phyloP scores from a whole-genome alignment of 305 asterid genomes.

The Fraxinus sp. region DNA sequence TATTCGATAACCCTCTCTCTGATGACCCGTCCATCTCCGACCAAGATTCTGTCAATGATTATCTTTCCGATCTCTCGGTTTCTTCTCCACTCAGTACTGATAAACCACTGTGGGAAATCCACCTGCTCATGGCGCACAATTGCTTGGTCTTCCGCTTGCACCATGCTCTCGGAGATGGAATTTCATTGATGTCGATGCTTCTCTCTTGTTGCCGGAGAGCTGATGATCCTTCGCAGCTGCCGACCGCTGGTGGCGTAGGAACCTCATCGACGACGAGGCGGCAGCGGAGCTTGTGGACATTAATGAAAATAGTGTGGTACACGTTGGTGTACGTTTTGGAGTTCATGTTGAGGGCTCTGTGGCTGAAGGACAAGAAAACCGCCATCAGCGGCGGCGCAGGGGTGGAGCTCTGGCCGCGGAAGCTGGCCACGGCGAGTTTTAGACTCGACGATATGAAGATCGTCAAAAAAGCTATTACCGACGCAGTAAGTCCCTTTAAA shows the following conservation, averaged over 20 bases:
- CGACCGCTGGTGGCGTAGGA: constrained; percentile 43
- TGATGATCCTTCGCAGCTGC: constrained; percentile 45
- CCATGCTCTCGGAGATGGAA: constrained; percentile 94
- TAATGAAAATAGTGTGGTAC: constrained; percentile 48
- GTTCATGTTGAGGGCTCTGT: constrained; percentile 43
- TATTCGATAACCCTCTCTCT: constrained; percentile 33
- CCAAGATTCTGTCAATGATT: constrained; percentile 65
- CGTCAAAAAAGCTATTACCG: constrained; percentile 51
- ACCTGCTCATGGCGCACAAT: constrained; percentile 57
- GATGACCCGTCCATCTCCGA: constrained; percentile 36
- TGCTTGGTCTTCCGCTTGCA: constrained; percentile 61
- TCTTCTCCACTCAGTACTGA: constrained; percentile 60
- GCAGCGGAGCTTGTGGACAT: constrained; percentile 35
- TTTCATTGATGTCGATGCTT: constrained; percentile 70
- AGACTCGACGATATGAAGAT: constrained; percentile 68
- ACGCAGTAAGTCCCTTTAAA: constrained; percentile 44
- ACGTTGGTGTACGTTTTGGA: constrained; percentile 47
- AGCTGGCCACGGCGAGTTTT: constrained; percentile 68
- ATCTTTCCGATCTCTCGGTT: constrained; percentile 52
- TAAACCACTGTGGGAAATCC: constrained; percentile 84
- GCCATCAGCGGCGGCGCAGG: constrained; percentile 78
- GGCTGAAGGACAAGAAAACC: constrained; percentile 62
- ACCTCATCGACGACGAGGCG: constrained; percentile 15
- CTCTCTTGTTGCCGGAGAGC: constrained; percentile 54
- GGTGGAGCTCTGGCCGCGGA: constrained; percentile 91